Conservation (phyloP, 345 rosid species). For the Linum trigynum region DNA sequence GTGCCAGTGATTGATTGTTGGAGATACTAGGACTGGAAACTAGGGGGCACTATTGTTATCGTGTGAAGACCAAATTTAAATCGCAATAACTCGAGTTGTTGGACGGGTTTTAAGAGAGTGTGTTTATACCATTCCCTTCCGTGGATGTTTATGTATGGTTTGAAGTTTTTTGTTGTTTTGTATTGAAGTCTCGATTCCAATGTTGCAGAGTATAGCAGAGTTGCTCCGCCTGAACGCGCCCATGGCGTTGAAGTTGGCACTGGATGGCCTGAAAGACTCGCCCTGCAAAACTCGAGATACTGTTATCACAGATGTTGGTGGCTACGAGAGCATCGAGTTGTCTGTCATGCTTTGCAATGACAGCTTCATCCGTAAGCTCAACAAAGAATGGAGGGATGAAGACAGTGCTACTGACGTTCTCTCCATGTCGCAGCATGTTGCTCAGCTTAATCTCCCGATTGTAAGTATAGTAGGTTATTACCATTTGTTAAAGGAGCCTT, state of each 20-base stretch:
- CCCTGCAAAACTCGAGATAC: conserved; percentile 65
- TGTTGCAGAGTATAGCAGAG: conserved; percentile 71
- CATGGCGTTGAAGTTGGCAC: conserved; percentile 67
- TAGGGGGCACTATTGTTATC: too few species aligned
- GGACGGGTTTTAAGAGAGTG: too few species aligned
- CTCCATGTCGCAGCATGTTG: conserved; percentile 82
- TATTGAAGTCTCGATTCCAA: not conserved
- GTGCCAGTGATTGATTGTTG: too few species aligned
- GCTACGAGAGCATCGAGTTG: conserved; percentile 60
- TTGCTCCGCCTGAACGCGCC: conserved; percentile 79
- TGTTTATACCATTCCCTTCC: too few species aligned
- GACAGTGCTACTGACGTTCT: conserved; percentile 95
- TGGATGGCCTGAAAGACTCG: conserved; percentile 55
- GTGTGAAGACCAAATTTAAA: too few species aligned
- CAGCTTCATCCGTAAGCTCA: conserved; percentile 70
- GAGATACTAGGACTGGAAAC: too few species aligned
- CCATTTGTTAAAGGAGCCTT: not conserved
- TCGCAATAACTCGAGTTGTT: too few species aligned
- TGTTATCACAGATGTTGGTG: conserved; percentile 55
- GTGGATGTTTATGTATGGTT: too few species aligned
- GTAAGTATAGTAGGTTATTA: conserved; percentile 29
- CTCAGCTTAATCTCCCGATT: conserved; percentile 68
- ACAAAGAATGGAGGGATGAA: conserved; percentile 92
- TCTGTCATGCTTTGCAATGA: conserved; percentile 81
- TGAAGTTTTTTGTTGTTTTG: not conserved